Evolutionary conservation across 1,284 basidiomycete genomes (phyloP), one percentile per base, ranked within the genome.

Genomic region (Marasmius tenuissimus): DNA sequence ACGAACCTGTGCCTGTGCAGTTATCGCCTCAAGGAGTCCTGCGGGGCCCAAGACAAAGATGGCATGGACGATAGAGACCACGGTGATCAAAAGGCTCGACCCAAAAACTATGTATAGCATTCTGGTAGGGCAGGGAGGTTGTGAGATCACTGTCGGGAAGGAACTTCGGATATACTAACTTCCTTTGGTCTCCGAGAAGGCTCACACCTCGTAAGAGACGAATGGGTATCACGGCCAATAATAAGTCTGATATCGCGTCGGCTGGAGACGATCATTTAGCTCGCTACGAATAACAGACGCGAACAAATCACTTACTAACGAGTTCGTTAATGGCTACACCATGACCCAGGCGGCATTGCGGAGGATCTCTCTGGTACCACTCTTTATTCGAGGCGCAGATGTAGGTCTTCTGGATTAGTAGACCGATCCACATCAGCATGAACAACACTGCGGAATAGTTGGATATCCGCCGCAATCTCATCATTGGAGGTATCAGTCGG

Each of bases 321-420:
- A 73, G 60, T 57, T 74, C 72, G 16, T 68, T 58, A 10, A 63
- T 68, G 16, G 57, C 72, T 7, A 73, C 69, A 1, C 66, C 61
- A 12, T 64, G 56, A n/a, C 70, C 70, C 20, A 73, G 63, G 27
- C 67, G 67, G 53, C 73, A 74, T 49, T 71, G 71, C n/a, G 66
- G 67, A 11, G 59, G 59, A 22, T 60, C 37, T 2, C 56, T 12
- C 3, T 54, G 34, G 55, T 72, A 69, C 73, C 73, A 74, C 11
- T 58, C 61, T 9, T 57, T 40, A 52, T 71, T 49, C 33, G 60
- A 61, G 51, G 67, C 67, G 62, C 72, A 73, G 10, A 70, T 57
- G 34, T 63, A 61, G 5, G 67, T 50, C 59, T 73, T 73, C 55
- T 67, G 64, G 4, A 66, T 63, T 20, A 73, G 45, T 59, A 69